Conservation (phyloP, 768 basidiomycete species). For the Punctularia strigosozonata region DNA sequence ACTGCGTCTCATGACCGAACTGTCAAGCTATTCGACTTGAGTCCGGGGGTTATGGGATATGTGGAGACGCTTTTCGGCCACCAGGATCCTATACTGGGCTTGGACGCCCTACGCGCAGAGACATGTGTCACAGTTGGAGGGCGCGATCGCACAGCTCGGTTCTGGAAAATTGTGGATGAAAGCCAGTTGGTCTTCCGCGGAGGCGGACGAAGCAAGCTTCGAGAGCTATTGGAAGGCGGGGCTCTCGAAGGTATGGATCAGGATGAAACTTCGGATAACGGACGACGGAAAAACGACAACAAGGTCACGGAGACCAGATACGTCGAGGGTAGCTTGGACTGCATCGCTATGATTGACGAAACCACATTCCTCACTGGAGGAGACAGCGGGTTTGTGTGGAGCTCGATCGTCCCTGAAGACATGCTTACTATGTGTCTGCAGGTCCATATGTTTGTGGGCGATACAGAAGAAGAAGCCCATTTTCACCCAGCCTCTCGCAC, state of each 20-base stretch:
- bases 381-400: slow-evolving; percentile 81
- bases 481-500: slow-evolving; percentile 76
- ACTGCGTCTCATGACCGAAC: slow-evolving; percentile 80
- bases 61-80: slow-evolving; percentile 97
- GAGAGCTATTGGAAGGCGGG: slow-evolving; percentile 74
- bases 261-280: no score
- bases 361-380: slow-evolving; percentile 87
- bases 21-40: slow-evolving; percentile 74
- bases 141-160: slow-evolving; percentile 83
- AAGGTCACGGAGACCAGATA: slow-evolving; percentile 28
- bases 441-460: slow-evolving; percentile 88
- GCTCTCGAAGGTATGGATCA: slow-evolving; percentile 49
- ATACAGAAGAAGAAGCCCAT: slow-evolving; percentile 92
- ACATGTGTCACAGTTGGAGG: slow-evolving; percentile 81
- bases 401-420: slow-evolving; percentile 1
- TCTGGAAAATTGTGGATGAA: slow-evolving; percentile 95
- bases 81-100: slow-evolving; percentile 70
- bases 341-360: slow-evolving; percentile 93
- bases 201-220: slow-evolving; percentile 73
- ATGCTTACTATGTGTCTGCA: slow-evolving; percentile 15
- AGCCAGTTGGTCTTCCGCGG: slow-evolving; percentile 93
- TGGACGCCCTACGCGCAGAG: slow-evolving; percentile 78
- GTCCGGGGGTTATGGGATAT: slow-evolving; percentile 81
- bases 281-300: no score
- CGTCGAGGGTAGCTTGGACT: slow-evolving; percentile 86